Conservation (phyloP, 2,329 filamentous ascomycete genomes). For the Colletotrichum sp. region DNA sequence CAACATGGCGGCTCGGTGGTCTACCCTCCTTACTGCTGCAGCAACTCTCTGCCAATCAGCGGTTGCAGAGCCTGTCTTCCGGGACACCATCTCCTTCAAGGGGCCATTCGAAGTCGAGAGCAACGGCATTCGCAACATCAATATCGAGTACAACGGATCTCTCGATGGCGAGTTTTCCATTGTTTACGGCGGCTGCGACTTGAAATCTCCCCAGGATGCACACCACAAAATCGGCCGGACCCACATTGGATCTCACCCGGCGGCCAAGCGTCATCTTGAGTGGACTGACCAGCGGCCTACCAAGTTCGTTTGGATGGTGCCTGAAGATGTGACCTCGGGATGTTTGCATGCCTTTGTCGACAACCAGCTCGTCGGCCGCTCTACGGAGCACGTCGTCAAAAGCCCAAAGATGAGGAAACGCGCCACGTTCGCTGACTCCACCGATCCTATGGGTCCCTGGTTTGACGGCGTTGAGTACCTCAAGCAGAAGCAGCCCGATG, state of each 20-base stretch:
- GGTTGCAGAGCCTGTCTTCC: not conserved
- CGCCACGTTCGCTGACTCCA: slow-evolving; percentile 19
- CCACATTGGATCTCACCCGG: slow-evolving; percentile 24
- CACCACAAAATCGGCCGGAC: slow-evolving; percentile 25
- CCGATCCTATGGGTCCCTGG: slow-evolving; percentile 24
- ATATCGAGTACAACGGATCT: slow-evolving; percentile 22
- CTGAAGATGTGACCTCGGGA: not conserved
- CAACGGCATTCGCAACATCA: slow-evolving; percentile 24
- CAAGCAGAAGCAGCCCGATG: slow-evolving; percentile 27
- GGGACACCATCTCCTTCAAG: not conserved
- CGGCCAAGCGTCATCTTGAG: slow-evolving; percentile 24
- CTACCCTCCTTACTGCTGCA: not conserved
- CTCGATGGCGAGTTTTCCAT: slow-evolving; percentile 24
- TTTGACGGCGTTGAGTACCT: slow-evolving; percentile 30
- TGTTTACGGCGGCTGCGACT: slow-evolving; percentile 23
- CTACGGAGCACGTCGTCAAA: slow-evolving; percentile 18
- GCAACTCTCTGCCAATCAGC: not conserved
- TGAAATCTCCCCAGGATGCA: not conserved
- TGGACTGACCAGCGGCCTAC: slow-evolving; percentile 19
- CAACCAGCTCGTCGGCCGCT: slow-evolving; percentile 22
- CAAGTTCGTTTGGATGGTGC: slow-evolving; percentile 26
- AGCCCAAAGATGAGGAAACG: slow-evolving; percentile 12
- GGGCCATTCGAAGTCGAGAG: slow-evolving; percentile 18
- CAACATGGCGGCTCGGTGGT: slow-evolving; percentile 2
- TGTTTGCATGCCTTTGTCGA: slow-evolving; percentile 27